These are phyloP conservation scores for Colletotrichum ledebouriae DNA, from an alignment of 2,329 filamentous ascomycete genomes.

Conservation along the genomic window DNA sequence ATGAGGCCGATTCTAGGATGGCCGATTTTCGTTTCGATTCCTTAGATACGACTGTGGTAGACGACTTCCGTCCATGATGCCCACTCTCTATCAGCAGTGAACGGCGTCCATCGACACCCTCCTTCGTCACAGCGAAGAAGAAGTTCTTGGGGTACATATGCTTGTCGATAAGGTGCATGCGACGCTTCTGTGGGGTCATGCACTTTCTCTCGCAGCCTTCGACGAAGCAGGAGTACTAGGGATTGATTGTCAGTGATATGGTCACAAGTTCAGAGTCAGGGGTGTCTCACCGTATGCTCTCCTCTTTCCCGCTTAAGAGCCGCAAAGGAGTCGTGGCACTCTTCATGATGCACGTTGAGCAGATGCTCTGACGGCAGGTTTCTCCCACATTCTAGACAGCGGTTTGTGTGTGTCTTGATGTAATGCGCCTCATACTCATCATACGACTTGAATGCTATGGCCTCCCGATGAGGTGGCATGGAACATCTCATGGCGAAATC, in stretches of 20 bases:
- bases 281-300: conserved; percentile 80
- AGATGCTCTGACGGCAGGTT: conserved; percentile 91
- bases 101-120: conserved; percentile 87
- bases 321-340: conserved; percentile 88
- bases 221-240: conserved; percentile 88
- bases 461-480: conserved; percentile 82
- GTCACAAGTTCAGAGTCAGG: neutral
- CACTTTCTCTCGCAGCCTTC: conserved; percentile 90
- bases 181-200: conserved; percentile 84
- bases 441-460: conserved; percentile 79
- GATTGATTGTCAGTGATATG: conserved; percentile 36
- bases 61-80: conserved; percentile 63
- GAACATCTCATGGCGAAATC: conserved; percentile 78
- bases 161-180: conserved; percentile 92
- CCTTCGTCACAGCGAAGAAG: conserved; percentile 88
- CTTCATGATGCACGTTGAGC: conserved; percentile 86
- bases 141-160: conserved; percentile 91
- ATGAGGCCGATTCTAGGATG: conserved; percentile 46
- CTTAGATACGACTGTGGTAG: conserved; percentile 52
- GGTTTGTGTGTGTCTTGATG: conserved; percentile 81
- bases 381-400: conserved; percentile 85
- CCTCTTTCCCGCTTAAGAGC: conserved; percentile 81
- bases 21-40: conserved; percentile 51
- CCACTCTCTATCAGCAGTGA: conserved; percentile 79
- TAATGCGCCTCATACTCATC: conserved; percentile 92